These are phyloP conservation scores for Colletotrichum cuscutae DNA, from an alignment of 2,329 filamentous ascomycete species.

Conservation along the genomic window DNA sequence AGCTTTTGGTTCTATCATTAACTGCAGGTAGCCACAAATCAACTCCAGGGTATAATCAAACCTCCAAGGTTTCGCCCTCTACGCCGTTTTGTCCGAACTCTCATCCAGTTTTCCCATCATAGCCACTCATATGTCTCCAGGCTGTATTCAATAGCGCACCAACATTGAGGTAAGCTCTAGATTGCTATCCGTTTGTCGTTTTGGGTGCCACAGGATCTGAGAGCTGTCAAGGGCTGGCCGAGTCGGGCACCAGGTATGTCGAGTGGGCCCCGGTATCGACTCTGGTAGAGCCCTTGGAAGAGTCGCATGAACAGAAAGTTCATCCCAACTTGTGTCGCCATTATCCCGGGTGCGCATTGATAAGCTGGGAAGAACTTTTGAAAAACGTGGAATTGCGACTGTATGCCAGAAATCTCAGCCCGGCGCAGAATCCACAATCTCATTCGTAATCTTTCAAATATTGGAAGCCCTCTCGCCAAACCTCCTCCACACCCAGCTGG, in stretches of 20 bases:
- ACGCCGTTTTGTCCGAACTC: background rate
- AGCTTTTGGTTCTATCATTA: background rate
- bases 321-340: slow-evolving; percentile 12
- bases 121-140: background rate
- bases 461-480: background rate
- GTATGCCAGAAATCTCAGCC: background rate
- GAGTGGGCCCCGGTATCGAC: background rate
- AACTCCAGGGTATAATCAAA: background rate
- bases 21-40: background rate
- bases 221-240: background rate
- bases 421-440: background rate
- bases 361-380: background rate
- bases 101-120: background rate
- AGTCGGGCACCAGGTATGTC: background rate
- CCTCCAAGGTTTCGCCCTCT: background rate
- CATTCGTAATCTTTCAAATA: background rate
- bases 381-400: too few species aligned
- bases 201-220: background rate
- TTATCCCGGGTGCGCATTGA: background rate
- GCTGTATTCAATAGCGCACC: too few species aligned
- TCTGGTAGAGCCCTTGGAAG: background rate
- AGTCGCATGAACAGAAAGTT: background rate
- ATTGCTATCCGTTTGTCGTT: background rate
- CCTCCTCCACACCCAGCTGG: slow-evolving; percentile 22
- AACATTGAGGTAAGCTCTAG: too few species aligned